Evolutionary conservation across 2,329 filamentous ascomycete genomes (phyloP), one percentile per base, ranked within the genome.

Genomic region (Myrmaecium sp.): DNA sequence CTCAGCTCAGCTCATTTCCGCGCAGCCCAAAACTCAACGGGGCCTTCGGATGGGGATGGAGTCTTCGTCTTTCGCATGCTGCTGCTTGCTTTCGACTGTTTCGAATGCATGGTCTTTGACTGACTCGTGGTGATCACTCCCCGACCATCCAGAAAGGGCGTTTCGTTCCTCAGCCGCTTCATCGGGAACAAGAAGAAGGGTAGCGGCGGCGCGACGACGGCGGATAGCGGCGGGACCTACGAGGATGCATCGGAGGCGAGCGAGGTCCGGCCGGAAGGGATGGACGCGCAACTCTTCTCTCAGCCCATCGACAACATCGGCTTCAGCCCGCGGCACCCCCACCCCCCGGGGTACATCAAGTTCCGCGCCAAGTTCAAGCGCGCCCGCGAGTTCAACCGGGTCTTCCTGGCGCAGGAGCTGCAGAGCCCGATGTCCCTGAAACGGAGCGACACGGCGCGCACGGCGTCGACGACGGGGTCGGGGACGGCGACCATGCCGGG

Each of bases 401-500:
- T 93, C 31, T 98, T 98, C 46, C 65, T 95, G 3, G 84, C 89
- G 3, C 89, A 98, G 53, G 79, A 95, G 49, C 58, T 95, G n/a
- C 60, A 73, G n/a, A n/a, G n/a, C n/a, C n/a, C n/a, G n/a, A n/a
- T n/a, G n/a, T n/a, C n/a, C n/a, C n/a, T n/a, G n/a, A n/a, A n/a
- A n/a, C n/a, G n/a, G n/a, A n/a, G n/a, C n/a, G n/a, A n/a, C n/a
- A 16, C 20, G n/a, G 20, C 17, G 7, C 9, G 21, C 11, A 27
- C 14, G n/a, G 16, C 17, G 5, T 20, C 26, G 3, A 20, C 19
- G 12, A 18, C 17, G 5, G 21, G 25, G 15, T 5, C 29, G 25
- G 11, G 14, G 16, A 23, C 7, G 13, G 7, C 13, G 6, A 26
- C 8, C 6, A n/a, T n/a, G n/a, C n/a, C n/a, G n/a, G n/a, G n/a